Base-by-base conservation (phyloP, 306 rosid species). In the Hippophae gyantsensis region DNA sequence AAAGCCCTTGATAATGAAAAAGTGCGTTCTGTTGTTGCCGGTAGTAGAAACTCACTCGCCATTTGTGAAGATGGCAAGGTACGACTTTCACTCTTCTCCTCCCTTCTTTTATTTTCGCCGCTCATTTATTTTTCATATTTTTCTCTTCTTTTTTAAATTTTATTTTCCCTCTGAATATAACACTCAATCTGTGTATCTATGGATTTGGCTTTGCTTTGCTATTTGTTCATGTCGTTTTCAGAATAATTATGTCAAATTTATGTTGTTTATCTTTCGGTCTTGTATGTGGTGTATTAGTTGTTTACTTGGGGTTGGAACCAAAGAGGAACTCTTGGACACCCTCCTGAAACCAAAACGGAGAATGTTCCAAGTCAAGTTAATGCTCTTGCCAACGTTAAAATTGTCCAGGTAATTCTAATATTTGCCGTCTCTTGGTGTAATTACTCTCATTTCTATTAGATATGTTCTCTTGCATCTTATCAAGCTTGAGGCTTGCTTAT, bases 301-400 rank as follows among this genome's bases (percentile, higher is more conserved):
- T 93, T 93, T 78, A 93, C 99, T 41, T 89, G 99, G 99, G 99
- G 99, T 6, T 93, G 99, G 99, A 93, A 93, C 67, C 99, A 93
- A 72, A 89, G 99, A 70, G 97, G 94, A 50, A 93, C 99, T 6
- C 81, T 93, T 54, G 99, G 99, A 11, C 97, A 89, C 71, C 85
- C 90, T 2, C 76, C 94, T 6, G 95, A 83, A 56, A 82, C 84
- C 71, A 88, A 86, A 66, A 84, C 95, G 27, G 97, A 89, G 75
- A 89, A 84, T 61, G 64, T 82, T 70, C 99, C 99, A 1, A 84
- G 97, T 83, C 97, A 93, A 70, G 97, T 89, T 55, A 89, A 89
- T 63, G 90, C 80, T 50, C 99, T 89, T 65, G 72, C 81, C 32
- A 78, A 54, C 78, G 90, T 65, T 54, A 78, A 86, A 52, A 86